Conservation (phyloP, 2,329 filamentous ascomycete genomes). For the Xylariaceae sp. region DNA sequence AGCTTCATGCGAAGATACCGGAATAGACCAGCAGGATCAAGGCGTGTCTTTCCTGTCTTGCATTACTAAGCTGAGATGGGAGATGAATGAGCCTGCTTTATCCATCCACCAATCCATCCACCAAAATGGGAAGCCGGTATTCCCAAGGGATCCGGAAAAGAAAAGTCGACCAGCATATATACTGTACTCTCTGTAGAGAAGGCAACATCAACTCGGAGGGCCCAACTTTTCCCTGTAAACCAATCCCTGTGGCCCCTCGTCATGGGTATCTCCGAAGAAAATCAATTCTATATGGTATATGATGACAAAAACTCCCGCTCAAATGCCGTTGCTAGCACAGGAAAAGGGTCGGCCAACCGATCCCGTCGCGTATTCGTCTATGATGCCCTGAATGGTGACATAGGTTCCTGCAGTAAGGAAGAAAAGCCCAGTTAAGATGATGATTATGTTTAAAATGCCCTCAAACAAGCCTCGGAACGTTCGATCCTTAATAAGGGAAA, state of each 20-base stretch:
- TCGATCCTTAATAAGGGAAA: slow-evolving; percentile 48
- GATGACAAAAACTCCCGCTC: slow-evolving; percentile 3
- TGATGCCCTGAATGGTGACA: slow-evolving; percentile 67
- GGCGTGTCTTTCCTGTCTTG: slow-evolving; percentile 21
- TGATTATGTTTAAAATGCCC: slow-evolving; percentile 63
- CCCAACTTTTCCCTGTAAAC: neutral
- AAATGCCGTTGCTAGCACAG: slow-evolving; percentile 65
- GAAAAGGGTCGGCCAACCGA: slow-evolving; percentile 69
- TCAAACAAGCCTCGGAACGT: slow-evolving; percentile 52
- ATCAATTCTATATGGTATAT: slow-evolving; percentile 1
- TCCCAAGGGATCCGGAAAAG: neutral
- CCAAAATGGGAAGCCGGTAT: neutral
- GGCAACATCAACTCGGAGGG: neutral
- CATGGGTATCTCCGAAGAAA: slow-evolving; percentile 25
- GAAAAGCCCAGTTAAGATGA: slow-evolving; percentile 73
- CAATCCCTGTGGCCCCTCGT: slow-evolving; percentile 9
- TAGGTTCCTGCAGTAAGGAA: slow-evolving; percentile 83
- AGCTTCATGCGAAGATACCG: slow-evolving; percentile 26
- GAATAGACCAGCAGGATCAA: slow-evolving; percentile 13
- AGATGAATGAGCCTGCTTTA: slow-evolving; percentile 3
- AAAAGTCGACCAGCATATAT: slow-evolving; percentile 7
- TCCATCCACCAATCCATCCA: slow-evolving; percentile 2
- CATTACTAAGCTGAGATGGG: slow-evolving; percentile 30
- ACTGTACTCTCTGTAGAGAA: neutral
- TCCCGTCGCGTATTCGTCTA: slow-evolving; percentile 64